Percentiles rank a stretch among this genome's conserved stretches.
phyloP scores from a whole-genome alignment of 129 eudicot genomes.

The Silybum marianum region DNA sequence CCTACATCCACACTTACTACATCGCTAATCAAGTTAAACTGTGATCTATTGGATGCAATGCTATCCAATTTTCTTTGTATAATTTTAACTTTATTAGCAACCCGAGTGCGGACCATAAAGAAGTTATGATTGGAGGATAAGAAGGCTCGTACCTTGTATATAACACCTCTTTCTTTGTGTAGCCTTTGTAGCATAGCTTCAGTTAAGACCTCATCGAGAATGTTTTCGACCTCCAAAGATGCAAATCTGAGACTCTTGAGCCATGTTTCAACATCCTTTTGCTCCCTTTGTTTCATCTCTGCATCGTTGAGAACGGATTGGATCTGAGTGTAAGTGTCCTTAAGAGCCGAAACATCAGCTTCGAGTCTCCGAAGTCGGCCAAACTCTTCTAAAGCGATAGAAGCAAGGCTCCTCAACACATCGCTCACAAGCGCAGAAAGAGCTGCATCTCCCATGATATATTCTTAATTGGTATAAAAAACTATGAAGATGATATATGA shows the following conservation, averaged over 20 bases:
- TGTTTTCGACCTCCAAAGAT: conserved; percentile 18
- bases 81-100: conserved; percentile 16
- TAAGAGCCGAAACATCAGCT: conserved; percentile 1
- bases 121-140: neutral
- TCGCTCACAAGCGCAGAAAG: conserved; percentile 13
- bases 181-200: conserved; percentile 10
- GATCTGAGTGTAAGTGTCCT: conserved; percentile 8
- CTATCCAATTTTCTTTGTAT: neutral
- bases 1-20: neutral
- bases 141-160: conserved; percentile 9
- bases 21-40: neutral
- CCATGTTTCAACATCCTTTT: conserved; percentile 18
- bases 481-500: neutral
- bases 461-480: neutral
- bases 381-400: conserved; percentile 8
- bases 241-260: conserved; percentile 14
- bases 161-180: conserved; percentile 1
- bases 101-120: neutral
- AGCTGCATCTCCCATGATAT: conserved; percentile 13
- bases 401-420: neutral
- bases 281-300: neutral
- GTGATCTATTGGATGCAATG: conserved; percentile 4
- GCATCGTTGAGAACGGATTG: conserved; percentile 24
- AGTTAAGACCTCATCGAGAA: conserved; percentile 8
- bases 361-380: neutral